phyloP scores from a whole-genome alignment of 2,329 filamentous ascomycete genomes.

The Capronia coronata region DNA sequence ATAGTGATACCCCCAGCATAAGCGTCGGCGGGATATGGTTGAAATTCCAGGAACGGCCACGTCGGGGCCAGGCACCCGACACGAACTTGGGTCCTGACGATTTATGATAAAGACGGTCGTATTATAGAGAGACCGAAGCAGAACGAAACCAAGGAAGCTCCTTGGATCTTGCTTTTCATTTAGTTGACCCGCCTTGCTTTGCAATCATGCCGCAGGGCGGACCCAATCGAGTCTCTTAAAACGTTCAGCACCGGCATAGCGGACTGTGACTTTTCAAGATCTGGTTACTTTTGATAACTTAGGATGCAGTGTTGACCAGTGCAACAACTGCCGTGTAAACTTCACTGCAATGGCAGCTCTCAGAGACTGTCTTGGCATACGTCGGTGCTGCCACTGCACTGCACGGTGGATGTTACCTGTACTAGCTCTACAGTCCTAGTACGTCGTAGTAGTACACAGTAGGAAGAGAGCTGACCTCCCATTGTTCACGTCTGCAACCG shows the following conservation, averaged over 20 bases:
- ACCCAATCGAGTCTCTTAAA: neutral
- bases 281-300: no score
- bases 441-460: neutral
- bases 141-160: constrained; percentile 4
- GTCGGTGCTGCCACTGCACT: neutral
- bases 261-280: neutral
- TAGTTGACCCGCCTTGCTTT: neutral
- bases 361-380: neutral
- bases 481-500: neutral
- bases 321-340: no score
- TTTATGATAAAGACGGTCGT: constrained; percentile 15
- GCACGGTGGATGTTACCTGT: no score
- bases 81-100: constrained; percentile 9
- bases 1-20: constrained; percentile 27
- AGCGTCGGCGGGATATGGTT: constrained; percentile 22
- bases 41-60: constrained; percentile 6
- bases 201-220: neutral
- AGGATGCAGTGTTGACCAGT: no score
- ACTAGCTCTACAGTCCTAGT: neutral
- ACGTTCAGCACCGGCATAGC: neutral
- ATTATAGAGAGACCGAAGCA: constrained; percentile 10
- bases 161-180: constrained; percentile 8
- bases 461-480: neutral
- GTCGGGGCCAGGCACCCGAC: constrained; percentile 5
- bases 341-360: no score